Percentiles rank a stretch among this genome's conserved stretches.
Evolutionary conservation across 305 asterid species (phyloP).

Genomic region (Fraxinus sp.): DNA sequence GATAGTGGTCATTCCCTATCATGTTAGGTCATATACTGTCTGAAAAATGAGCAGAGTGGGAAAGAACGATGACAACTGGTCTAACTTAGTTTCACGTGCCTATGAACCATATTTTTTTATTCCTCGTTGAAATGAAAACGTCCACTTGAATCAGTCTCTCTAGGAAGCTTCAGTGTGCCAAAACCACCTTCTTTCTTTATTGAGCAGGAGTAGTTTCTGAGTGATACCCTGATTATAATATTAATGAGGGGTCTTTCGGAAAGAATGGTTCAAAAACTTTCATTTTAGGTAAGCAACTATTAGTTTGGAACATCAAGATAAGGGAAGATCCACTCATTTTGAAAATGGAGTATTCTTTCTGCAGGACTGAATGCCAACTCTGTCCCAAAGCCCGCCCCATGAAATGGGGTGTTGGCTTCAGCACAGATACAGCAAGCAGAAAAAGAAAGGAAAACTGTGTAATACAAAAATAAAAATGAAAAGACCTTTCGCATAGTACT

Average conservation of each 20-base stretch:
- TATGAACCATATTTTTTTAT: neutral
- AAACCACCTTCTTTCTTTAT: neutral
- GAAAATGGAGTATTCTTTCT: neutral
- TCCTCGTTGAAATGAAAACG: neutral
- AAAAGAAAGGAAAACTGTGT: neutral
- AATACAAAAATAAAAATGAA: neutral
- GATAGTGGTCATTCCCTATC: neutral
- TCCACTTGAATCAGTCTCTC: neutral
- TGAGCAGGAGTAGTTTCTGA: neutral
- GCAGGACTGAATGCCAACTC: neutral
- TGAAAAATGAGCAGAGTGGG: neutral
- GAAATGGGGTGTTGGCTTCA: neutral
- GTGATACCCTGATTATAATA: neutral
- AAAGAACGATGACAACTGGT: neutral
- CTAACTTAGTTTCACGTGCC: neutral
- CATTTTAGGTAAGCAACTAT: neutral
- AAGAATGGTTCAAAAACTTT: neutral
- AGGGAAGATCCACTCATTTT: neutral
- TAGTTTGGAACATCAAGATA: neutral
- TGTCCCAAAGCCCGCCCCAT: neutral
- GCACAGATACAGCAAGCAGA: neutral
- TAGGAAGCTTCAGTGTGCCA: neutral
- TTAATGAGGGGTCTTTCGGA: neutral
- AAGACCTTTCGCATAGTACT: neutral
- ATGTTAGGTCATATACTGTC: neutral